Evolutionary conservation across 495 filamentous ascomycete genomes (phyloP), one percentile per base, ranked within the genome.

Genomic region (Paragyromitra xinjiangensis): DNA sequence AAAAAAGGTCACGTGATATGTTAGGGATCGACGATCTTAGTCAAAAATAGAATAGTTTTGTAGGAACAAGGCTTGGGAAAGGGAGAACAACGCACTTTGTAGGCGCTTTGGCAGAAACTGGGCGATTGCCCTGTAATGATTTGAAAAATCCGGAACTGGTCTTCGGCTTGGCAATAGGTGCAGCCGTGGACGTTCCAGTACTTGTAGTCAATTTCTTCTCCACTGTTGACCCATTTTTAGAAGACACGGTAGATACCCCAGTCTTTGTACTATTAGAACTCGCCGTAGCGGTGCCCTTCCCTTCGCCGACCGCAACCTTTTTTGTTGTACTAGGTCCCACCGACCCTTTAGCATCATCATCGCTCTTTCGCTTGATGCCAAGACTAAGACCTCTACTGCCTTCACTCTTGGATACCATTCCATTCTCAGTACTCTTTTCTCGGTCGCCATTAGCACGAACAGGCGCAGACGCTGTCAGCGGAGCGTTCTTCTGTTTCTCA

Each of bases 121-220:
- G 69, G 69, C 69, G 71, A 66, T 79, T 81, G 56, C 80, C 75
- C 59, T 80, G 78, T 53, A 82, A 70, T 51, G 79, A 80, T 69
- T 82, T 82, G 80, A 82, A 82, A 53, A 82, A 82, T 48, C 80
- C 80, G 4, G 80, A 81, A 78, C 71, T 81, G 67, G 80, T 78
- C 64, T 81, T 81, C 63, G 80, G 67, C 63, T 81, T 81, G 59
- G 80, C 75, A 77, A 78, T 11, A 71, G 76, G 66, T 56, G 76
- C 65, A 67, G 71, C 66, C 71, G 75, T 79, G 34, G 79, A 81
- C 48, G 75, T 61, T 62, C 70, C 71, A 78, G 73, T 55, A 81
- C 79, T 81, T 81, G 80, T 64, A 68, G 71, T 77, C 80, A 81
- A 75, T 81, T 82, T 82, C 75, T 81, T 81, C 62, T 82, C 80